phyloP scores from a whole-genome alignment of 2,329 filamentous ascomycete genomes.

The Aspergillus eucalypticola region DNA sequence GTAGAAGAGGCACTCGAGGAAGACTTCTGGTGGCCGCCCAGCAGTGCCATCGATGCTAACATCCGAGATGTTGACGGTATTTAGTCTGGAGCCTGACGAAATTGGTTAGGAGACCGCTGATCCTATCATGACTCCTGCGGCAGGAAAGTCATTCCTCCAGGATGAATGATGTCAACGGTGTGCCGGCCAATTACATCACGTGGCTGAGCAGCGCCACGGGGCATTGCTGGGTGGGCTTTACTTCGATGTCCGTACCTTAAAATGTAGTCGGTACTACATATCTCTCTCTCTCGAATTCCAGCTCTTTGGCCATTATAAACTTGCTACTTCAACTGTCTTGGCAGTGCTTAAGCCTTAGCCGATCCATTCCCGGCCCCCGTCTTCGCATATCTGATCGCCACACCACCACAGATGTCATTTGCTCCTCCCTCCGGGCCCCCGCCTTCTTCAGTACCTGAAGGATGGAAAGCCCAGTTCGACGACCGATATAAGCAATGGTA shows the following conservation, averaged over 20 bases:
- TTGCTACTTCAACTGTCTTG: neutral
- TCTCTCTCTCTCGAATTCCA: neutral
- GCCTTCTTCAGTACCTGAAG: slow-evolving; percentile 67
- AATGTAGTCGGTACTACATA: neutral
- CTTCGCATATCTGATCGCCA: neutral
- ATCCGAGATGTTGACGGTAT: slow-evolving; percentile 19
- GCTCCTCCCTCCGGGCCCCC: slow-evolving; percentile 53
- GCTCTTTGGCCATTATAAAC: neutral
- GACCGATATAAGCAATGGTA: slow-evolving; percentile 84
- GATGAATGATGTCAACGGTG: neutral
- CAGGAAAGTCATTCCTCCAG: too few species aligned
- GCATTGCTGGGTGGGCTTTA: neutral
- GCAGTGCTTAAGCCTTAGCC: neutral
- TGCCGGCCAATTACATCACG: slow-evolving; percentile 3
- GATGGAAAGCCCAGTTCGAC: slow-evolving; percentile 85
- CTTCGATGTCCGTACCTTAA: neutral
- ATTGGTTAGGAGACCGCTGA: neutral
- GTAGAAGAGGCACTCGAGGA: slow-evolving; percentile 30
- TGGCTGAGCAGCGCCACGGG: slow-evolving; percentile 22
- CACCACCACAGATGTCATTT: slow-evolving; percentile 35
- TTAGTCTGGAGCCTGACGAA: neutral
- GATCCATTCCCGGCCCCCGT: neutral
- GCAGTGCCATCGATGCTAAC: slow-evolving; percentile 34
- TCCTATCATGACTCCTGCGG: too few species aligned
- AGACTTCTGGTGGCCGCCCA: slow-evolving; percentile 44